Evolutionary conservation across 1,139 yeast species (phyloP).

Genomic region (Arxiozyma heterogenica): DNA sequence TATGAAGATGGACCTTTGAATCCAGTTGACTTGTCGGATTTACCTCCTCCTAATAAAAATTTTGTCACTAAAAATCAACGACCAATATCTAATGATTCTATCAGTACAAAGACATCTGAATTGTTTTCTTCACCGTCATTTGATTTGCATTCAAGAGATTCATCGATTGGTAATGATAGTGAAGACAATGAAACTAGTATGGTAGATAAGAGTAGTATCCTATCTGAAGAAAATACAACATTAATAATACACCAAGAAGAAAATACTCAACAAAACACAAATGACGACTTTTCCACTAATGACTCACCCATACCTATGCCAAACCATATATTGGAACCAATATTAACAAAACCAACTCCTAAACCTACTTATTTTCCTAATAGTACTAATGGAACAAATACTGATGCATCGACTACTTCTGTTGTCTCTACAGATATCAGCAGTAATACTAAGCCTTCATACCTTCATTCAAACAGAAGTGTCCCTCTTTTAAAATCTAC

Average conservation of each 20-base stretch:
- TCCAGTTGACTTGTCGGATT: slow-evolving; percentile 5
- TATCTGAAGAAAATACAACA: slow-evolving; percentile 2
- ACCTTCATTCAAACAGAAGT: slow-evolving; percentile 12
- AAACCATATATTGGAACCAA: background rate
- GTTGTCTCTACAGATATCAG: background rate
- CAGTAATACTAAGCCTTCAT: slow-evolving; percentile 2
- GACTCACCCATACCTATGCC: background rate
- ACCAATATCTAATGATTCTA: slow-evolving; percentile 29
- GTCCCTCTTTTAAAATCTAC: slow-evolving; percentile 2
- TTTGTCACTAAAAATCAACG: slow-evolving; percentile 17
- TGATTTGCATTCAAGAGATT: slow-evolving; percentile 8
- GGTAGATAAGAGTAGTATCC: slow-evolving; percentile 1
- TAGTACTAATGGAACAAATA: slow-evolving; percentile 10
- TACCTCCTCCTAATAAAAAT: slow-evolving; percentile 23
- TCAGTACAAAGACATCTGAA: slow-evolving; percentile 25
- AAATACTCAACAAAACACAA: background rate
- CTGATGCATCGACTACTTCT: background rate
- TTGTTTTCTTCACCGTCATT: slow-evolving; percentile 22
- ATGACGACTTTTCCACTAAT: background rate
- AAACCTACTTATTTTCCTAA: slow-evolving; percentile 10
- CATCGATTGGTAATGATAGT: slow-evolving; percentile 11
- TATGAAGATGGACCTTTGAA: background rate
- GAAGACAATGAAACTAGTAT: slow-evolving; percentile 3
- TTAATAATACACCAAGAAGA: slow-evolving; percentile 3
- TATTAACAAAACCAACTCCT: slow-evolving; percentile 2